A percentile compares a stretch with the other conserved stretches of the same genome.
These are phyloP conservation scores for Sphaerulina vaccinii DNA, from an alignment of 2,329 filamentous ascomycete genomes.

Conservation along the genomic window DNA sequence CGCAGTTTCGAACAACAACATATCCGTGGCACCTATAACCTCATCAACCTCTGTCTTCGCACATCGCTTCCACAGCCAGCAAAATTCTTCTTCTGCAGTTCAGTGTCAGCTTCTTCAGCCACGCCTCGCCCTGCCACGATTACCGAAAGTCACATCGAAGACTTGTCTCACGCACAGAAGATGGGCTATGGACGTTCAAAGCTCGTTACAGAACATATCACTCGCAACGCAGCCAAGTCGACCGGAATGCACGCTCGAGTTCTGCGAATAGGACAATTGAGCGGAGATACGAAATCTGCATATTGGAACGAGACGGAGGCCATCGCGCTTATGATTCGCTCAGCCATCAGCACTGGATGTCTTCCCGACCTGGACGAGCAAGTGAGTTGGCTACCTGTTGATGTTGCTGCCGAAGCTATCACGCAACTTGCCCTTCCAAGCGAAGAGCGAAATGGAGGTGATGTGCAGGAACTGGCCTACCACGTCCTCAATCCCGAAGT, in stretches of 20 bases:
- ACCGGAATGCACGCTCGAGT: conserved; percentile 29
- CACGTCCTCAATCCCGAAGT: conserved; percentile 46
- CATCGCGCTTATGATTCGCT: conserved; percentile 45
- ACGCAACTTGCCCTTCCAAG: conserved; percentile 15
- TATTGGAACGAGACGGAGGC: conserved; percentile 47
- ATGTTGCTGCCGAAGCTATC: conserved; percentile 38
- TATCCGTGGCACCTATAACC: conserved; percentile 33
- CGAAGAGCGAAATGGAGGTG: background rate
- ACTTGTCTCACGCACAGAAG: conserved; percentile 20
- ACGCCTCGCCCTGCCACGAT: conserved; percentile 27
- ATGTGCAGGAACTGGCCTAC: conserved; percentile 25
- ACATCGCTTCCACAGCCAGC: conserved; percentile 26
- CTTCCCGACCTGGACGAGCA: conserved; percentile 41
- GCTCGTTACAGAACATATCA: conserved; percentile 38
- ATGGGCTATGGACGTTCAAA: conserved; percentile 44
- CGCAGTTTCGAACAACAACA: conserved; percentile 35
- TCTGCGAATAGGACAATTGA: conserved; percentile 33
- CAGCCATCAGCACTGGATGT: conserved; percentile 39
- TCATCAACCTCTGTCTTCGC: conserved; percentile 33
- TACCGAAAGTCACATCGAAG: conserved; percentile 35
- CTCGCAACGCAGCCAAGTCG: conserved; percentile 33
- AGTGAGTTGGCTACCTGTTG: conserved; percentile 50
- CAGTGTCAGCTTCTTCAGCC: conserved; percentile 33
- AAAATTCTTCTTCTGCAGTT: conserved; percentile 41
- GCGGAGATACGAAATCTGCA: conserved; percentile 27